Evolutionary conservation across 768 basidiomycete genomes (phyloP), one percentile per base, ranked within the genome.

Genomic region (Boletus subparvulus): DNA sequence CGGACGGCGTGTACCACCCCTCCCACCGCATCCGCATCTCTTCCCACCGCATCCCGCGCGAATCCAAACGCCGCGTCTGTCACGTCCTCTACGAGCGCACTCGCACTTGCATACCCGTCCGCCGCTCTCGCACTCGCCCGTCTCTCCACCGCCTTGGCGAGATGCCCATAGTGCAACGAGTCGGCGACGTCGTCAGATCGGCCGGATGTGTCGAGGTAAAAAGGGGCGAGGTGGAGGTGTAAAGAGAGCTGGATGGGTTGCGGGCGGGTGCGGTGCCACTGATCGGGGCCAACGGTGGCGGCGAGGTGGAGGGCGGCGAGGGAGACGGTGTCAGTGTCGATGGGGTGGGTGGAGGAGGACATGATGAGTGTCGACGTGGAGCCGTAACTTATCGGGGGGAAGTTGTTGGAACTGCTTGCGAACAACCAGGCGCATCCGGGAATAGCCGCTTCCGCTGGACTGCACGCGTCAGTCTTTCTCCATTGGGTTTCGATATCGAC

Each of bases 161-260:
- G 77, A 28, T 80, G 75, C 5, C 85, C 84, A 64, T 91, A 90
- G 68, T 90, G 82, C 7, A 90, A 71, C 0, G 84, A 83, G 55
- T 85, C 77, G 0, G 67, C 55, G 16, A 88, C 80, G 59, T 83
- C 67, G 68, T 87, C 85, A 0, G 78, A 74, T 26, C 61, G 49
- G 0, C 79, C 84, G 0, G 84, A 77, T 0, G 61, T 48, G 12
- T 76, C 59, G 54, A 90, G 75, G 58, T 76, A 79, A 3, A 70
- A 63, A 0, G 72, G 67, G 19, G 65, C 45, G 3, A 84, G 73
- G 53, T 82, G 75, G 50, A 81, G 64, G 10, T 65, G 61, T 32
- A 88, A 65, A 11, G 77, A 77, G 61, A 87, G 66, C 14, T 76
- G 65, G 53, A 86, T 73, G 0, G 82, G 83, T 55, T 89, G 87